Conservation (phyloP, 2,329 filamentous ascomycete species). For the Teratosphaeria viscida region DNA sequence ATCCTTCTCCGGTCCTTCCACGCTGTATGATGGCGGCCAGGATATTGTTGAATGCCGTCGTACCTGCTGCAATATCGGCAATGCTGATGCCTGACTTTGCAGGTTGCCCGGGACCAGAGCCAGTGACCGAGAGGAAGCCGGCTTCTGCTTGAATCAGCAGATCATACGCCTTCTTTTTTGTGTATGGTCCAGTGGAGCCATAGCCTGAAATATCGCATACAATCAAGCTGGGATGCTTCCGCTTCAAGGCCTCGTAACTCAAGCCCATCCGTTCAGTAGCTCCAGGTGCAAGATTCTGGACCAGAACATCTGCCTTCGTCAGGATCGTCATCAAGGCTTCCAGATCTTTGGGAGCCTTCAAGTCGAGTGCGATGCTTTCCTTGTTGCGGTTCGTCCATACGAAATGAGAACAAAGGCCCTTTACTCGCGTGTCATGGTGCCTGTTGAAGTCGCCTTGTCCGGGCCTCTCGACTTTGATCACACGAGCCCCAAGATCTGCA, state of each 20-base stretch:
- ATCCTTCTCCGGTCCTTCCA: conserved; percentile 38
- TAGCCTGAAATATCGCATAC: conserved; percentile 96
- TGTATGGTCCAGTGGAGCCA: conserved; percentile 86
- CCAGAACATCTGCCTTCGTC: conserved; percentile 75
- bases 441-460: conserved; percentile 20
- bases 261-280: conserved; percentile 81
- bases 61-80: conserved; percentile 84
- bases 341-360: conserved; percentile 71
- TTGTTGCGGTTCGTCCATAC: conserved; percentile 69
- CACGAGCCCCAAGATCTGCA: conserved; percentile 34
- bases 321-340: conserved; percentile 75
- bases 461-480: conserved; percentile 34
- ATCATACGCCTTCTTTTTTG: conserved; percentile 85
- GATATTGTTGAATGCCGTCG: conserved; percentile 89
- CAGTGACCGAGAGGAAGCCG: conserved; percentile 53
- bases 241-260: conserved; percentile 67
- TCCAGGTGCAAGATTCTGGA: conserved; percentile 91
- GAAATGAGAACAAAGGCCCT: conserved; percentile 17
- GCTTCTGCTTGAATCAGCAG: conserved; percentile 84
- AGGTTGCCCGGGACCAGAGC: conserved; percentile 61
- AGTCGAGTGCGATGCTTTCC: conserved; percentile 48
- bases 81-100: conserved; percentile 96
- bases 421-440: conserved; percentile 17
- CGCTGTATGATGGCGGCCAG: conserved; percentile 74
- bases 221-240: conserved; percentile 73